Conservation (phyloP, 345 rosid species). For the Eucalyptus coolabah region DNA sequence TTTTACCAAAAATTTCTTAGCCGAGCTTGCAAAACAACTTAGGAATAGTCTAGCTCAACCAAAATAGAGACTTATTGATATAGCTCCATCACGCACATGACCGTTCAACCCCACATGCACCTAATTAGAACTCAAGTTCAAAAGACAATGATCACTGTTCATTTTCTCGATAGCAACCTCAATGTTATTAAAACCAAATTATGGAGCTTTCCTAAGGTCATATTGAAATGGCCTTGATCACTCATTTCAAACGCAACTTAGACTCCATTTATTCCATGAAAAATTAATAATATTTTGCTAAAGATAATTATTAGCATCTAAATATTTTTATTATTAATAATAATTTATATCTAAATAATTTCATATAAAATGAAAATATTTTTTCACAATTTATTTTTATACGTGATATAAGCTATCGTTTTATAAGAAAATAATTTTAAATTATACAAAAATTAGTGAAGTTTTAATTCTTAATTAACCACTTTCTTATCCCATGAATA, state of each 20-base stretch:
- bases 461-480: neutral
- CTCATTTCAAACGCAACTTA: neutral
- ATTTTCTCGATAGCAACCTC: neutral
- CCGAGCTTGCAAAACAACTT: neutral
- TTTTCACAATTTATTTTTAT: no score
- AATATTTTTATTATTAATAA: no score
- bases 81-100: neutral
- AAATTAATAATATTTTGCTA: no score
- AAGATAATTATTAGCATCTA: neutral
- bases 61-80: neutral
- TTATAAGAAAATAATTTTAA: no score
- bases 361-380: neutral
- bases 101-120: neutral
- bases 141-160: neutral
- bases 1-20: neutral
- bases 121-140: neutral
- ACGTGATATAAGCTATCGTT: neutral
- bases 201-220: neutral
- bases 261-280: neutral
- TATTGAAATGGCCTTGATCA: neutral
- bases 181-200: neutral
- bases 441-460: no score
- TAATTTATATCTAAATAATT: no score
- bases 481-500: neutral
- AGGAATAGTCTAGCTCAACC: neutral